phyloP scores from a whole-genome alignment of 768 basidiomycete genomes.

The Daedaleopsis nitida region DNA sequence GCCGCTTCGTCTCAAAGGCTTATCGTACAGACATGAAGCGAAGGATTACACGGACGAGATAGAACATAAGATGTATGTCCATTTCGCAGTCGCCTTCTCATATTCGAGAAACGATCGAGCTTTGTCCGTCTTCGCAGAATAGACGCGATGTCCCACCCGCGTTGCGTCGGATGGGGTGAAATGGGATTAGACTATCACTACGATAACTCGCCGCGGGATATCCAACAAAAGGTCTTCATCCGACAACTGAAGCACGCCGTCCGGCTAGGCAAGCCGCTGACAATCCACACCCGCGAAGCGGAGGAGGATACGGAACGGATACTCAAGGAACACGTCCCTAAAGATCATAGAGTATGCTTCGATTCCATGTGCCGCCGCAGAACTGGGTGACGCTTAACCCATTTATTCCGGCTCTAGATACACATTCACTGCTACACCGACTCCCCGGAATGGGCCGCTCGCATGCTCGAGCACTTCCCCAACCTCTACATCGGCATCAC shows the following conservation, averaged over 20 bases:
- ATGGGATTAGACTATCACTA: slow-evolving; percentile 89
- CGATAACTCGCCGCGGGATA: slow-evolving; percentile 68
- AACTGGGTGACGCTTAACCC: neutral
- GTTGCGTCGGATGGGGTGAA: slow-evolving; percentile 88
- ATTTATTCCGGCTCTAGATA: slow-evolving; percentile 45
- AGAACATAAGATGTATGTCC: slow-evolving; percentile 65
- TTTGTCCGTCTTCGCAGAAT: slow-evolving; percentile 41
- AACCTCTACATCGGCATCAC: slow-evolving; percentile 87
- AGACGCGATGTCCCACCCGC: slow-evolving; percentile 76
- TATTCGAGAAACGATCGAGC: too few species aligned
- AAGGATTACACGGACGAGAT: slow-evolving; percentile 65
- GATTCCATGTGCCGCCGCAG: neutral
- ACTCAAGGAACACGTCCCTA: slow-evolving; percentile 74
- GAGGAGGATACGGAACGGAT: slow-evolving; percentile 82
- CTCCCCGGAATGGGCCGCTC: slow-evolving; percentile 68
- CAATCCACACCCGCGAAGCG: slow-evolving; percentile 86
- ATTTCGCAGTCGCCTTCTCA: slow-evolving; percentile 26
- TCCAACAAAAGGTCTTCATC: slow-evolving; percentile 66
- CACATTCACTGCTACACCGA: slow-evolving; percentile 92
- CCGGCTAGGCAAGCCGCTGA: slow-evolving; percentile 70
- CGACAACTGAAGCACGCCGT: slow-evolving; percentile 74
- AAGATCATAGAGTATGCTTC: slow-evolving; percentile 58
- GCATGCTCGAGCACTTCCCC: slow-evolving; percentile 74
- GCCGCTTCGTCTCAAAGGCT: neutral
- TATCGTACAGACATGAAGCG: slow-evolving; percentile 67